These are phyloP conservation scores for Leishmania turanica DNA, from an alignment of 208 protist species.

Conservation along the genomic window DNA sequence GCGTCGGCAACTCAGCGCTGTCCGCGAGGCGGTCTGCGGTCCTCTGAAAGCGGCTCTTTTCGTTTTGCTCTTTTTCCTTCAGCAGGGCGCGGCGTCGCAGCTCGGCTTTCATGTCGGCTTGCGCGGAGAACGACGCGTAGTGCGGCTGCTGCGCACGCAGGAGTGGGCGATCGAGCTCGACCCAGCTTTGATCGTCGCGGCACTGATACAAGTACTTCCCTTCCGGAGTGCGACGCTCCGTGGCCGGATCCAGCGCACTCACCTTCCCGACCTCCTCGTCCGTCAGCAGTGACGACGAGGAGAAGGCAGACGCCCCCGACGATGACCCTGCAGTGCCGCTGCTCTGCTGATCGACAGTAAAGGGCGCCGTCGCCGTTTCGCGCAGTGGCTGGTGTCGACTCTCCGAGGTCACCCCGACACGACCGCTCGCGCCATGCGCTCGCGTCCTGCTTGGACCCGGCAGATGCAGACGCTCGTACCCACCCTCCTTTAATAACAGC, in stretches of 20 bases:
- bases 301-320: neutral
- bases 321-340: neutral
- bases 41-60: constrained; percentile 69
- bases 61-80: constrained; percentile 68
- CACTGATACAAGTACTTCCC: constrained; percentile 84
- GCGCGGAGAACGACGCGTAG: constrained; percentile 66
- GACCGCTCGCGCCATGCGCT: neutral
- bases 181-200: constrained; percentile 77
- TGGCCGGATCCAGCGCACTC: constrained; percentile 69
- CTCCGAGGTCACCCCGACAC: constrained; percentile 32
- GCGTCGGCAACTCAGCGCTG: constrained; percentile 69
- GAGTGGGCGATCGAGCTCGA: constrained; percentile 67
- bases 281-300: constrained; percentile 28
- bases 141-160: constrained; percentile 61
- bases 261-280: constrained; percentile 72
- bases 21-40: constrained; percentile 55
- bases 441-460: constrained; percentile 5
- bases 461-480: constrained; percentile 72
- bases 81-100: constrained; percentile 60
- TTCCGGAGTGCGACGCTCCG: constrained; percentile 62
- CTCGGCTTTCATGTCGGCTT: constrained; percentile 66
- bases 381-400: constrained; percentile 13
- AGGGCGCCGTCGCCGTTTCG: constrained; percentile 29
- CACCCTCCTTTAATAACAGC: constrained; percentile 79
- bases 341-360: constrained; percentile 39